Conservation (phyloP, 108 stramenopile species). For the Skeletonema potamos region DNA sequence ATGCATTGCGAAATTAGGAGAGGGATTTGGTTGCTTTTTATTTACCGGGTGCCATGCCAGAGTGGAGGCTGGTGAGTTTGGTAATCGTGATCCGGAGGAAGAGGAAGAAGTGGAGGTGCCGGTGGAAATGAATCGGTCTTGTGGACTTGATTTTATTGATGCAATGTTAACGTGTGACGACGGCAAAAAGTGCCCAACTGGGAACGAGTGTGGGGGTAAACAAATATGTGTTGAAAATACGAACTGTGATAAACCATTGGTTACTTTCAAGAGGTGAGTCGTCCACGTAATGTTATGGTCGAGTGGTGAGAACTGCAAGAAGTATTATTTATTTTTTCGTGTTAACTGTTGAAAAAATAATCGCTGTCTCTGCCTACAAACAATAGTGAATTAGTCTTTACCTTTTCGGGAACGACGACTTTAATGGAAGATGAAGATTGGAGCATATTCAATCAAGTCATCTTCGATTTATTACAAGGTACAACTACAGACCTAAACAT, state of each 20-base stretch:
- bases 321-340: too few relatives aligned
- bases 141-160: not conserved
- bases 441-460: not conserved
- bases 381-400: not conserved
- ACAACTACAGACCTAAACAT: not conserved
- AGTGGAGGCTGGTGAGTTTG: not conserved
- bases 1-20: not conserved
- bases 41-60: not conserved
- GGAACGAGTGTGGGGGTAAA: not conserved
- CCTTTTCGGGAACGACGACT: not conserved
- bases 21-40: not conserved
- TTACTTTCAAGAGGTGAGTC: not conserved
- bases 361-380: too few relatives aligned
- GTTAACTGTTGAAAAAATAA: too few relatives aligned
- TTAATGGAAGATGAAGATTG: not conserved
- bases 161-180: not conserved
- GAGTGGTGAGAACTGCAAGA: too few relatives aligned
- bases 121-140: not conserved
- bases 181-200: not conserved
- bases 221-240: not conserved
- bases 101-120: not conserved
- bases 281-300: too few relatives aligned
- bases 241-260: not conserved
- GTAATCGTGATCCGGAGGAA: not conserved
- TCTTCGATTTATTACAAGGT: not conserved